Evolutionary conservation across 1,284 basidiomycete species (phyloP).

Genomic region (Cerioporus squamosus): DNA sequence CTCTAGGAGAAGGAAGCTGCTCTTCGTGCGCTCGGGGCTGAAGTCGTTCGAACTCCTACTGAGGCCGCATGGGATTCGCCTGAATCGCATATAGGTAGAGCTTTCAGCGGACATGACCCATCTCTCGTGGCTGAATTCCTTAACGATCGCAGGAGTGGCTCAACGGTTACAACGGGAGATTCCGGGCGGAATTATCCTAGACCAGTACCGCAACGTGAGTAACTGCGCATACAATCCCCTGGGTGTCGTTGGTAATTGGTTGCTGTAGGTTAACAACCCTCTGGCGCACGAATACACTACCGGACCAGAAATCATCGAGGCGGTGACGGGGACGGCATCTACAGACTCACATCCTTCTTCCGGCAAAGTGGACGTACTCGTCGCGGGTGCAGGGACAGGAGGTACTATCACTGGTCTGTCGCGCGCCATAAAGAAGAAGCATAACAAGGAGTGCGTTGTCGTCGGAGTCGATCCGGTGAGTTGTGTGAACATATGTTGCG

Average conservation of each 20-base stretch:
- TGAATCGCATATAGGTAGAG: slow-evolving; percentile 88
- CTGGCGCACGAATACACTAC: slow-evolving; percentile 88
- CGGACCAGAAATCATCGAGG: slow-evolving; percentile 87
- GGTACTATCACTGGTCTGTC: slow-evolving; percentile 92
- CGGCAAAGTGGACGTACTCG: slow-evolving; percentile 79
- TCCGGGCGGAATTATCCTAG: slow-evolving; percentile 87
- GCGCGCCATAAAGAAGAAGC: slow-evolving; percentile 78
- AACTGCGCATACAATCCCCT: not conserved
- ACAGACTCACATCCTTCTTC: slow-evolving; percentile 60
- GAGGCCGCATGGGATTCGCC: slow-evolving; percentile 86
- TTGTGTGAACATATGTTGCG: slow-evolving; percentile 13
- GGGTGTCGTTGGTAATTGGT: not conserved
- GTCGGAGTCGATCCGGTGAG: slow-evolving; percentile 92
- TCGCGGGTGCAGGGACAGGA: slow-evolving; percentile 94
- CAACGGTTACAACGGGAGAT: slow-evolving; percentile 79
- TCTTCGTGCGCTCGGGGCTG: slow-evolving; percentile 89
- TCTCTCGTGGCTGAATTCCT: slow-evolving; percentile 82
- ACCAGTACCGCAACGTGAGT: slow-evolving; percentile 84
- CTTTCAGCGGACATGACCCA: slow-evolving; percentile 33
- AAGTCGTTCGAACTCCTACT: slow-evolving; percentile 94
- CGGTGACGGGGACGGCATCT: slow-evolving; percentile 66
- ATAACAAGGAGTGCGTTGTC: slow-evolving; percentile 72
- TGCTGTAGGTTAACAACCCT: slow-evolving; percentile 74
- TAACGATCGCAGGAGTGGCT: slow-evolving; percentile 83
- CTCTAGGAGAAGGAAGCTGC: slow-evolving; percentile 92